Evolutionary conservation across 768 basidiomycete species (phyloP).

Genomic region (Psilocybe sp.): DNA sequence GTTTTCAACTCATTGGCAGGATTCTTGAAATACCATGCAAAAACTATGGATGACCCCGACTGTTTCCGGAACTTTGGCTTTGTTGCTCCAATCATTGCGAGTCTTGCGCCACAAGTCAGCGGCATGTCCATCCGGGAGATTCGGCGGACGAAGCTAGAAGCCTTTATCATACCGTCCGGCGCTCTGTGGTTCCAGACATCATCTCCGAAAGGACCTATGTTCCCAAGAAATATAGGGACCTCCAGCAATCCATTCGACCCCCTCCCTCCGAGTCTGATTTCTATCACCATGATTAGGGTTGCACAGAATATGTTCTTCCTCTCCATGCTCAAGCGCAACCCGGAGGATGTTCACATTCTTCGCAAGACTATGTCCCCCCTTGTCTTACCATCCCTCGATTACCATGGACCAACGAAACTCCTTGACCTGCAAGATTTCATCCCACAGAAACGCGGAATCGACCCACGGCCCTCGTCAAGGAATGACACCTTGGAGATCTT

Average conservation of each 20-base stretch:
- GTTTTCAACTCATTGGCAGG: slow-evolving; percentile 72
- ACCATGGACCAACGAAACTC: slow-evolving; percentile 18
- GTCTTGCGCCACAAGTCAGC: slow-evolving; percentile 61
- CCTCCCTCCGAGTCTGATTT: slow-evolving; percentile 42
- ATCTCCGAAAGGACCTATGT: slow-evolving; percentile 58
- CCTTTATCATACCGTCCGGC: slow-evolving; percentile 66
- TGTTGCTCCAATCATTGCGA: slow-evolving; percentile 55
- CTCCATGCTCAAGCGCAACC: slow-evolving; percentile 60
- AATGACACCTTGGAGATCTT: slow-evolving; percentile 31
- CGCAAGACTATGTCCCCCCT: slow-evolving; percentile 65
- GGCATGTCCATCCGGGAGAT: slow-evolving; percentile 72
- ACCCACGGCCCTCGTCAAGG: slow-evolving; percentile 8
- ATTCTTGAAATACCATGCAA: slow-evolving; percentile 53
- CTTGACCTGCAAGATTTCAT: slow-evolving; percentile 47
- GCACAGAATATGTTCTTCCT: slow-evolving; percentile 71
- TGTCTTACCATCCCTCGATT: slow-evolving; percentile 48
- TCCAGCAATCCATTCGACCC: slow-evolving; percentile 35
- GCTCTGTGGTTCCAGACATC: slow-evolving; percentile 64
- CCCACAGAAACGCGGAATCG: slow-evolving; percentile 28
- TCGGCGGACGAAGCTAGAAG: slow-evolving; percentile 68
- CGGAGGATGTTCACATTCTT: slow-evolving; percentile 64
- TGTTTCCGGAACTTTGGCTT: slow-evolving; percentile 52
- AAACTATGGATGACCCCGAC: slow-evolving; percentile 38
- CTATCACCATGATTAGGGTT: slow-evolving; percentile 60
- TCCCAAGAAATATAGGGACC: slow-evolving; percentile 43